These are phyloP conservation scores for Xylaria sp. DNA, from an alignment of 2,329 filamentous ascomycete species.

Conservation along the genomic window DNA sequence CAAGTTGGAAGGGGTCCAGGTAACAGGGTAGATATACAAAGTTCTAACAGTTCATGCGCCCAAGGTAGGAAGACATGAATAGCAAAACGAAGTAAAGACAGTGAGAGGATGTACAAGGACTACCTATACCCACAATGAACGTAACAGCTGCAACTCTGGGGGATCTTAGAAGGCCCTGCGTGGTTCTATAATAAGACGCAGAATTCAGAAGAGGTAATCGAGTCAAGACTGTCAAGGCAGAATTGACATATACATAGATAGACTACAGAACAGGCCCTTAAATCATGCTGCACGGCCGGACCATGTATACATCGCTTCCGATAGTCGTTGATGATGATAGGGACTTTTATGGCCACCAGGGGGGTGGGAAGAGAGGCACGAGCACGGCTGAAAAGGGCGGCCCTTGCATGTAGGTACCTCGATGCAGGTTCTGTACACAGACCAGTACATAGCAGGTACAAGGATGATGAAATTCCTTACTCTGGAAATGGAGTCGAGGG, in stretches of 20 bases:
- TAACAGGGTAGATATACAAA: slow-evolving; percentile 36
- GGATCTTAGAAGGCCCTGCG: slow-evolving; percentile 23
- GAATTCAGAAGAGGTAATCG: slow-evolving; percentile 11
- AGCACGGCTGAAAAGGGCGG: slow-evolving; percentile 38
- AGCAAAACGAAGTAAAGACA: slow-evolving; percentile 20
- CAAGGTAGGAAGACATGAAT: slow-evolving; percentile 15
- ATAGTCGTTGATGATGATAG: slow-evolving; percentile 24
- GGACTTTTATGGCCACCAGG: slow-evolving; percentile 27
- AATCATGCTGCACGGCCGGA: slow-evolving; percentile 7
- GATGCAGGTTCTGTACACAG: slow-evolving; percentile 21
- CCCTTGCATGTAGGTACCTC: slow-evolving; percentile 35
- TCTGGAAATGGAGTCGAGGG: slow-evolving; percentile 13
- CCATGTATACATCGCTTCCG: slow-evolving; percentile 16
- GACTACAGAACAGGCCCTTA: slow-evolving; percentile 5
- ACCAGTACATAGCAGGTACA: slow-evolving; percentile 31
- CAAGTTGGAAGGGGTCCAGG: slow-evolving; percentile 25
- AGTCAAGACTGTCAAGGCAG: slow-evolving; percentile 29
- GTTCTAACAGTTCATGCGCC: slow-evolving; percentile 14
- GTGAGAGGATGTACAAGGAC: slow-evolving; percentile 13
- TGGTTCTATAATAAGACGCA: slow-evolving; percentile 34
- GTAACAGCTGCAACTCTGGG: slow-evolving; percentile 26
- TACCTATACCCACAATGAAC: slow-evolving; percentile 28
- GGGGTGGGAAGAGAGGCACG: slow-evolving; percentile 25
- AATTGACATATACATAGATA: slow-evolving; percentile 17
- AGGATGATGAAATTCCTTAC: slow-evolving; percentile 21